phyloP scores from a whole-genome alignment of 805 yeast genomes.

The Soucietia sequanensis region DNA sequence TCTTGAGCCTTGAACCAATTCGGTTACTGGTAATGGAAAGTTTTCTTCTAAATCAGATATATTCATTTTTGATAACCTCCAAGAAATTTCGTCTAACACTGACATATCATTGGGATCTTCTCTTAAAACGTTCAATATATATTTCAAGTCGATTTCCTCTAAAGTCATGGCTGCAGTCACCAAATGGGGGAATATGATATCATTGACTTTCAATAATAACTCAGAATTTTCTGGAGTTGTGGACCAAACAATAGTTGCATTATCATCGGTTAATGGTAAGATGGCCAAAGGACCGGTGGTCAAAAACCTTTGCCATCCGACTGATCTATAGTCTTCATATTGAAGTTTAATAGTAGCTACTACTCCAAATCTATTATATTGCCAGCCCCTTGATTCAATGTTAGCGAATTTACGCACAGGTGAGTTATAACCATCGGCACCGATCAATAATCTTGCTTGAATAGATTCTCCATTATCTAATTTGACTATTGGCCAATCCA shows the following conservation, averaged over 20 bases:
- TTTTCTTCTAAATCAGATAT: conserved; percentile 51
- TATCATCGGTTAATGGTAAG: conserved; percentile 80
- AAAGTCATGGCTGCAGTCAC: conserved; percentile 87
- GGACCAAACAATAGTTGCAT: conserved; percentile 94
- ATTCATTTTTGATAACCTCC: conserved; percentile 55
- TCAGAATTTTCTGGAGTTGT: conserved; percentile 74
- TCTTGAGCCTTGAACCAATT: conserved; percentile 60
- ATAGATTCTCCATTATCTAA: conserved; percentile 63
- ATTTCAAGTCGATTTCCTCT: conserved; percentile 72
- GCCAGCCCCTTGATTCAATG: conserved; percentile 90
- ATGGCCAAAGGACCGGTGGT: conserved; percentile 92
- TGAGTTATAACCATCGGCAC: conserved; percentile 95
- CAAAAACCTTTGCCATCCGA: conserved; percentile 93
- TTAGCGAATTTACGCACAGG: conserved; percentile 83
- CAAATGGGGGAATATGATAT: conserved; percentile 62
- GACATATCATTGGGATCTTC: conserved; percentile 43
- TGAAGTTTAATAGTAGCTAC: conserved; percentile 83
- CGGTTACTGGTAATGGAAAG: conserved; percentile 65
- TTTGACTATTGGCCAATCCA: conserved; percentile 75
- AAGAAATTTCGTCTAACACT: conserved; percentile 64
- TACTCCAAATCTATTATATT: conserved; percentile 83
- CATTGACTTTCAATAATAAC: conserved; percentile 55
- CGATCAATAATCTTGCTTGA: conserved; percentile 75
- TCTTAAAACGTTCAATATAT: conserved; percentile 48
- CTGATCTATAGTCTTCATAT: conserved; percentile 62